Evolutionary conservation across 768 basidiomycete species (phyloP).

Genomic region (Rhizopogon rudus): DNA sequence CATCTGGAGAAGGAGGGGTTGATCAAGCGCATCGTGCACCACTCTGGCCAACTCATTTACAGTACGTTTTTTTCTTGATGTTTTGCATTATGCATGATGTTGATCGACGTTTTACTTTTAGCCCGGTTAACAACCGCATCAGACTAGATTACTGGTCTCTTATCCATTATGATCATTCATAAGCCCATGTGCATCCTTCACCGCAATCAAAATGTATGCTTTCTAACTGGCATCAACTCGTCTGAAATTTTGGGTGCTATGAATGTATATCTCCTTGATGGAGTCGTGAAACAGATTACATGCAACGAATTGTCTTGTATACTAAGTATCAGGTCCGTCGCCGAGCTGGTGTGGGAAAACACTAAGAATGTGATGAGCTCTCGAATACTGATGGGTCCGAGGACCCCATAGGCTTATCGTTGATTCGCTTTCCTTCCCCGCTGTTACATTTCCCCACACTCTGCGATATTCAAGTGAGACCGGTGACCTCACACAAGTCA

Average conservation of each 20-base stretch:
- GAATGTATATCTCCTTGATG: background rate
- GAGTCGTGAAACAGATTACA: background rate
- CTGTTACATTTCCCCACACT: slow-evolving; percentile 56
- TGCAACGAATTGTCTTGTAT: background rate
- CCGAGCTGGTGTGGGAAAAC: background rate
- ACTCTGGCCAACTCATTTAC: slow-evolving; percentile 92
- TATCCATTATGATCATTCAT: slow-evolving; percentile 18
- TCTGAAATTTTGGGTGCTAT: background rate
- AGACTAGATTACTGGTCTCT: slow-evolving; percentile 28
- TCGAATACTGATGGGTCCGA: background rate
- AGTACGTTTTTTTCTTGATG: slow-evolving; percentile 53
- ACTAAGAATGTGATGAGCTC: background rate
- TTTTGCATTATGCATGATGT: background rate
- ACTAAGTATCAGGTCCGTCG: background rate
- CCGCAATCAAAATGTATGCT: slow-evolving; percentile 25
- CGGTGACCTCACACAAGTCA: background rate
- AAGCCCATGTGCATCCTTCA: slow-evolving; percentile 32
- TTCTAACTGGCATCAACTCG: slow-evolving; percentile 14
- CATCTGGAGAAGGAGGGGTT: slow-evolving; percentile 91
- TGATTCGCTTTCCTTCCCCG: background rate
- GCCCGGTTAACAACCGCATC: slow-evolving; percentile 41
- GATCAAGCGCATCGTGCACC: slow-evolving; percentile 97
- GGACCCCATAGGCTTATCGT: background rate
- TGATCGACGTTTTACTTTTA: slow-evolving; percentile 13
- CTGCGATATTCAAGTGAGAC: slow-evolving; percentile 21